Evolutionary conservation across 2,329 filamentous ascomycete species (phyloP).

Genomic region (Beauveria rudraprayagi): DNA sequence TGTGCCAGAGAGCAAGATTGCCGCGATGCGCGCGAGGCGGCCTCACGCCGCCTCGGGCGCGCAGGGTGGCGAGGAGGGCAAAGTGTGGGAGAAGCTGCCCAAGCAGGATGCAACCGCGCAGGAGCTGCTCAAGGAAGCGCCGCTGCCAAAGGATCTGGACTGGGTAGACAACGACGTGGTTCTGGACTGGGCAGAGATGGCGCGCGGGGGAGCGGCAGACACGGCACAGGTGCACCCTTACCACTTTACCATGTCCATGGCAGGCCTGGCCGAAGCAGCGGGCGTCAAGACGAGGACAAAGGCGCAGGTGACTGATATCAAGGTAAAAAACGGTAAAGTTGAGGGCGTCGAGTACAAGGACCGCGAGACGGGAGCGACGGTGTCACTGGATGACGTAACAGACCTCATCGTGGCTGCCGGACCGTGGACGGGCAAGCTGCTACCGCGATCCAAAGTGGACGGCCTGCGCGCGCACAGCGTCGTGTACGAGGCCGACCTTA

Average conservation of each 20-base stretch:
- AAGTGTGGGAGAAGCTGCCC: conserved; percentile 53
- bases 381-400: conserved; percentile 36
- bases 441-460: conserved; percentile 50
- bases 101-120: conserved; percentile 47
- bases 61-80: conserved; percentile 26
- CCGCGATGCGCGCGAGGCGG: background rate
- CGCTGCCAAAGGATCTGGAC: conserved; percentile 69
- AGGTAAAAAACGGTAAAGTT: conserved; percentile 43
- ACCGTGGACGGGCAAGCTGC: conserved; percentile 54
- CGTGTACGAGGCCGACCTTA: conserved; percentile 56
- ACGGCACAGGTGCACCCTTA: conserved; percentile 93
- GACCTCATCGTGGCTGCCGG: conserved; percentile 50
- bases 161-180: conserved; percentile 69
- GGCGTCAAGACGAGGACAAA: conserved; percentile 62
- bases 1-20: conserved; percentile 20
- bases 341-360: conserved; percentile 54
- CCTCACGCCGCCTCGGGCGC: background rate
- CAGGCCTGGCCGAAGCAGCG: conserved; percentile 60
- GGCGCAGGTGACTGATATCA: conserved; percentile 59
- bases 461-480: conserved; percentile 57
- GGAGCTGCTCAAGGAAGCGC: conserved; percentile 43
- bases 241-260: conserved; percentile 81
- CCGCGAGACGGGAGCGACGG: conserved; percentile 30
- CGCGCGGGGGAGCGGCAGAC: conserved; percentile 54
- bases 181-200: conserved; percentile 73